Percentiles rank a stretch among this genome's conserved stretches.
These are phyloP conservation scores for Dicorynia guianensis DNA, from an alignment of 306 rosid species.

Conservation along the genomic window DNA sequence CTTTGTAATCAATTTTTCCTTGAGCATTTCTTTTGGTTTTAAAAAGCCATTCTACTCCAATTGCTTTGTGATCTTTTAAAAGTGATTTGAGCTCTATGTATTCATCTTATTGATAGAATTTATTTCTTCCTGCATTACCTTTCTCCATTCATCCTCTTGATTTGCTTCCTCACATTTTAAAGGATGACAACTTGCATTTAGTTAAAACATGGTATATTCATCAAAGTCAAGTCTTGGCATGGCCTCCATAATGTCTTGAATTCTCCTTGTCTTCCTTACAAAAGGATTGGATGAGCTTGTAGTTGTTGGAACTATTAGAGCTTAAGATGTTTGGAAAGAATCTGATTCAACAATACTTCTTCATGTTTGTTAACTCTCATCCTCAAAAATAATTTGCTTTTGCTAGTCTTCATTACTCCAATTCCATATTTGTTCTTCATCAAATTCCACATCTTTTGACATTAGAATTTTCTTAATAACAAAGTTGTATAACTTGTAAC, in stretches of 20 bases:
- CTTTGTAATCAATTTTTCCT: background rate
- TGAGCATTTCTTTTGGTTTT: background rate
- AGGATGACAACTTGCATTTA: too few relatives aligned
- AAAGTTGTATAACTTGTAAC: background rate
- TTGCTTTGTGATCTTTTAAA: background rate
- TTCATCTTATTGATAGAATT: too few relatives aligned
- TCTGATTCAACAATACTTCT: too few relatives aligned
- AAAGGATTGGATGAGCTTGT: background rate
- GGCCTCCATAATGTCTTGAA: background rate
- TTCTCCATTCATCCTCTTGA: too few relatives aligned
- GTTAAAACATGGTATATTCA: background rate
- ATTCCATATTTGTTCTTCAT: background rate
- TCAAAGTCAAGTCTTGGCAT: background rate
- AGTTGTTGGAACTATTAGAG: too few relatives aligned
- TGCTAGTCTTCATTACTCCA: background rate
- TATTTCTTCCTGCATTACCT: background rate
- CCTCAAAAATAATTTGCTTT: background rate
- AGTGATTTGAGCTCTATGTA: background rate
- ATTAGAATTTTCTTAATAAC: background rate
- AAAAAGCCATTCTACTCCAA: background rate
- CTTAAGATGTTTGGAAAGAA: too few relatives aligned
- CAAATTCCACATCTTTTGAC: background rate
- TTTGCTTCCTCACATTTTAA: background rate
- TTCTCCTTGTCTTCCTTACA: background rate
- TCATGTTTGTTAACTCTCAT: too few relatives aligned